Base-by-base conservation (phyloP, 768 basidiomycete species). In the Rhodotorula taiwanensis region DNA sequence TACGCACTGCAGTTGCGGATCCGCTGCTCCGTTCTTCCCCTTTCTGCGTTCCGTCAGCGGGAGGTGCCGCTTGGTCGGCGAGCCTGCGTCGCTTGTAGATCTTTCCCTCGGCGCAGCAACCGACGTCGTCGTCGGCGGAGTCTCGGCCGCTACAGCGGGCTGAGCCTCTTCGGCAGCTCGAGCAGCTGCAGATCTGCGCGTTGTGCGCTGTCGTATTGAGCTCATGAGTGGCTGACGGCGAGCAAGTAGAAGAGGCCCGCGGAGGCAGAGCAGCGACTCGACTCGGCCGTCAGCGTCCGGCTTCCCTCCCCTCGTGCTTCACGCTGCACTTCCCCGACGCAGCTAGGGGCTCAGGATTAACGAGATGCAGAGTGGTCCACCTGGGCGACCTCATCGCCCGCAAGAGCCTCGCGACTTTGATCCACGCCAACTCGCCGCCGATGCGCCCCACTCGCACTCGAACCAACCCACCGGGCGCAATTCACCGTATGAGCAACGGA, bases 381-480 rank as follows among this genome's bases (percentile, higher is more conserved):
- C 58, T 25, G 21, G 36, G 10, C 36, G 16, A 16, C 36, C 9
- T 10, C 10, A 39, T 16, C 36, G 36, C 10, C 20, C 49, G n/a
- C 18, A 36, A 4, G 34, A 57, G 27, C 56, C 56, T 13, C 56
- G 47, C 33, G 56, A 57, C 47, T 48, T 49, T 30, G 56, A 57
- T 47, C 56, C 56, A 21, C 53, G 53, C 1, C 45, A 28, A 13
- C 11, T 5, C 31, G 28, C 28, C 25, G 39, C 52, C 11, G 25
- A 27, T 27, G 39, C 31, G 30, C 43, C 2, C 31, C 30, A 33
- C 10, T 13, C 18, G 10, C 41, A 25, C 28, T n/a, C n/a, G n/a
- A n/a, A n/a, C n/a, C n/a, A n/a, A n/a, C n/a, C n/a, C 52, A 54
- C 41, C 34, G 33, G 5, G 33, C 15, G 16, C 34, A 36, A 7